These are phyloP conservation scores for Coemansia sp. DNA, from an alignment of 192 early-diverging fungal genomes.

Conservation along the genomic window DNA sequence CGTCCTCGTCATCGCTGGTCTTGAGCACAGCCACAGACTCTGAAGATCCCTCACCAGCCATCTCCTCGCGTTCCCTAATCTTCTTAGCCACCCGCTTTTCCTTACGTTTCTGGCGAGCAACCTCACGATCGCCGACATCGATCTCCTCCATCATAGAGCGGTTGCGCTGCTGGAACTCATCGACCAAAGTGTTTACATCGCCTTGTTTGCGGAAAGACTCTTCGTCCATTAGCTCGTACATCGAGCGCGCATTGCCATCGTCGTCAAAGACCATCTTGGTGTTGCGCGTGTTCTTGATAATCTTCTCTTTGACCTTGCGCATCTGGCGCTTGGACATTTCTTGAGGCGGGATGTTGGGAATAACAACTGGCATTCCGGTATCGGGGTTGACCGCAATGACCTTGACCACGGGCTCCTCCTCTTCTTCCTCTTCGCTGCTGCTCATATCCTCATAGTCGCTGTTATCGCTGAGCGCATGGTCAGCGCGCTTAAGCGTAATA, in stretches of 20 bases:
- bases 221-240: slow-evolving; percentile 83
- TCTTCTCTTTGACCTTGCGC: slow-evolving; percentile 68
- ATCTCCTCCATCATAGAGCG: slow-evolving; percentile 70
- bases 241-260: slow-evolving; percentile 77
- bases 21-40: slow-evolving; percentile 27
- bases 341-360: slow-evolving; percentile 52
- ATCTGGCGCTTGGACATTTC: slow-evolving; percentile 56
- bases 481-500: slow-evolving; percentile 78
- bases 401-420: slow-evolving; percentile 59
- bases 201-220: slow-evolving; percentile 79
- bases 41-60: slow-evolving; percentile 22
- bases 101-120: slow-evolving; percentile 65
- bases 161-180: slow-evolving; percentile 74
- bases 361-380: slow-evolving; percentile 39
- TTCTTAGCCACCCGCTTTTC: slow-evolving; percentile 77
- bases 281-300: slow-evolving; percentile 70
- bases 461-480: slow-evolving; percentile 74
- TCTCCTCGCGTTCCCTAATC: slow-evolving; percentile 61
- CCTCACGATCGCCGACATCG: slow-evolving; percentile 80
- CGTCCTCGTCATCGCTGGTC: slow-evolving; percentile 29
- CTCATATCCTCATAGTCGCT: slow-evolving; percentile 44
- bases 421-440: slow-evolving; percentile 31
- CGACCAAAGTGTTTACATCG: slow-evolving; percentile 64
- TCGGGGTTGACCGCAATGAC: slow-evolving; percentile 40
- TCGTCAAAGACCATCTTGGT: slow-evolving; percentile 92